Conservation (phyloP, 192 early-diverging fungal species). For the Linnemannia schmuckeri region DNA sequence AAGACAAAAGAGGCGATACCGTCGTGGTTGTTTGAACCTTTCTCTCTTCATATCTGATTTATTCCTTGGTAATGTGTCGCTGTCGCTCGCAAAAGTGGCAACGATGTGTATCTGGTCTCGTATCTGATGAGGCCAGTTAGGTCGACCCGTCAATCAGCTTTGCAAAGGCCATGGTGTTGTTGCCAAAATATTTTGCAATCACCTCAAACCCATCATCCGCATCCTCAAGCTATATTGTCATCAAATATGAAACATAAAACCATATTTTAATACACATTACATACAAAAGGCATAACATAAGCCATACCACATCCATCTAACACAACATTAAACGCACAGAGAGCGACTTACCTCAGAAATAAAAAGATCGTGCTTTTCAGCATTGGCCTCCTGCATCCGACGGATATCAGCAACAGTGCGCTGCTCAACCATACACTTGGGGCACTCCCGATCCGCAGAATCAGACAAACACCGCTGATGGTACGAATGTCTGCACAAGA, state of each 20-base stretch:
- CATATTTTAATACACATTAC: not conserved
- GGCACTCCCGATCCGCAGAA: conserved; percentile 71
- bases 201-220: conserved; percentile 89
- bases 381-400: conserved; percentile 80
- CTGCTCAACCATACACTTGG: conserved; percentile 89
- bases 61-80: not conserved
- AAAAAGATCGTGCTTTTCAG: conserved; percentile 85
- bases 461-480: conserved; percentile 84
- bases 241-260: conserved; percentile 3
- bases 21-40: not conserved
- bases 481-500: conserved; percentile 95
- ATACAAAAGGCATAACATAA: not conserved
- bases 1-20: not conserved
- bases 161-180: conserved; percentile 82
- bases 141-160: conserved; percentile 64
- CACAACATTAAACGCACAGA: not conserved
- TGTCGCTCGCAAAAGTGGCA: not conserved
- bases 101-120: not conserved
- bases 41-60: not conserved
- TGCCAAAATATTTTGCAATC: conserved; percentile 92
- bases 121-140: not conserved
- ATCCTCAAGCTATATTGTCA: conserved; percentile 71
- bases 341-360: conserved; percentile 70
- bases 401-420: conserved; percentile 86
- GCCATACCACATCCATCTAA: not conserved